Percentiles rank a stretch among this genome's conserved stretches.
phyloP scores from a whole-genome alignment of 306 rosid species.

The Pachyrhizus erosus region DNA sequence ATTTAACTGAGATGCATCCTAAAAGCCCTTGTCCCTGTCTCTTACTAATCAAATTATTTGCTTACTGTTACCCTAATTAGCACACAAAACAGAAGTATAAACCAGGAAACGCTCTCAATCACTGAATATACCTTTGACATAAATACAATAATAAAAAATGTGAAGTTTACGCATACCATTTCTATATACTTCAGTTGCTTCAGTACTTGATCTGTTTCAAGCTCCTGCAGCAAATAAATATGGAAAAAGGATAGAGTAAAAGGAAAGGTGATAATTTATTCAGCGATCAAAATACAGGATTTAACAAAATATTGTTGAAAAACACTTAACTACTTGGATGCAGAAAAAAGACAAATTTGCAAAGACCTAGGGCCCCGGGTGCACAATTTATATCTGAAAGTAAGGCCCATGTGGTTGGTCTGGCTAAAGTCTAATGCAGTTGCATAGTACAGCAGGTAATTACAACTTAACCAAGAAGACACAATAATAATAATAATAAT shows the following conservation, averaged over 20 bases:
- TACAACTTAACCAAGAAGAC: no score
- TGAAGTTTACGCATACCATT: constrained; percentile 56
- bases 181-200: constrained; percentile 86
- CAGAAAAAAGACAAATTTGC: constrained; percentile 4
- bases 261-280: constrained; percentile 8
- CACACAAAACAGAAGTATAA: constrained; percentile 18
- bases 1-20: neutral
- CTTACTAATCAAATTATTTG: neutral
- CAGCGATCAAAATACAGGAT: constrained; percentile 5
- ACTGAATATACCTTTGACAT: constrained; percentile 22
- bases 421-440: constrained; percentile 14
- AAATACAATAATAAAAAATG: constrained; percentile 19
- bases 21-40: constrained; percentile 22
- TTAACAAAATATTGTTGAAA: constrained; percentile 28
- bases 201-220: constrained; percentile 73
- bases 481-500: no score
- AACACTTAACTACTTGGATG: neutral
- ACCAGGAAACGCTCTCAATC: neutral
- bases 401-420: neutral
- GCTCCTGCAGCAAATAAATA: constrained; percentile 65
- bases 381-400: neutral
- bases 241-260: neutral
- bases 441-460: no score
- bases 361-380: neutral
- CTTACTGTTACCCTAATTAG: neutral